Evolutionary conservation across 257 asterid species (phyloP).

Genomic region (Ehretia macrophylla): DNA sequence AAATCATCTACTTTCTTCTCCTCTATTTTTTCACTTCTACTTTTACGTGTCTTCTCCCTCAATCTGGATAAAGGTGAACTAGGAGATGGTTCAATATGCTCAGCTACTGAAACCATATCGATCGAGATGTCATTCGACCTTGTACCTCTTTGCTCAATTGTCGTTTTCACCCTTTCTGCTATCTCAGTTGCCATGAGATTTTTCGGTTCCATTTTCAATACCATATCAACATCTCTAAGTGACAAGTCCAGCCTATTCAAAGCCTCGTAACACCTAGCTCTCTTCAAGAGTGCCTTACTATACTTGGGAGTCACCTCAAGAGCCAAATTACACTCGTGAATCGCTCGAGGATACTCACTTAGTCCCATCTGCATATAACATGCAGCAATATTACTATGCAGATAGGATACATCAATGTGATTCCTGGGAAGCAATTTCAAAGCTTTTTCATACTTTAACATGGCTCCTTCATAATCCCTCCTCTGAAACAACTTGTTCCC

Average conservation of each 20-base stretch:
- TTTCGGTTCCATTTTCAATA: conserved; percentile 61
- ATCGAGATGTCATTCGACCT: conserved; percentile 24
- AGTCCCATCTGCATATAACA: conserved; percentile 85
- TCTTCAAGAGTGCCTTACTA: conserved; percentile 80
- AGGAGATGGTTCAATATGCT: conserved; percentile 42
- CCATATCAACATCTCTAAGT: conserved; percentile 55
- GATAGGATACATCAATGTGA: conserved; percentile 67
- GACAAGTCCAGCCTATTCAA: conserved; percentile 70
- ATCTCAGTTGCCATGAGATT: conserved; percentile 78
- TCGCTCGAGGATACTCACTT: conserved; percentile 72
- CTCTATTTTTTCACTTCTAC: conserved; percentile 32
- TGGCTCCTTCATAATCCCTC: conserved; percentile 76
- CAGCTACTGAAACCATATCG: conserved; percentile 44
- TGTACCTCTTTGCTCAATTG: conserved; percentile 37
- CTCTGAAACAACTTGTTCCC: conserved; percentile 67
- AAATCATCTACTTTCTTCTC: conserved; percentile 25
- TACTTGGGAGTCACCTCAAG: conserved; percentile 83
- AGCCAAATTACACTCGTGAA: conserved; percentile 81
- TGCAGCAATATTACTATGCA: conserved; percentile 79
- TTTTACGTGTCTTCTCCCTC: conserved; percentile 41
- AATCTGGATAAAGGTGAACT: conserved; percentile 27
- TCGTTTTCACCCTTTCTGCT: conserved; percentile 52
- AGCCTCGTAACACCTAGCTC: conserved; percentile 89
- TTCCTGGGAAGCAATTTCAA: conserved; percentile 73
- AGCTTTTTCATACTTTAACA: conserved; percentile 66